Conservation (phyloP, 1,139 yeast species). For the Candida sanyaensis region DNA sequence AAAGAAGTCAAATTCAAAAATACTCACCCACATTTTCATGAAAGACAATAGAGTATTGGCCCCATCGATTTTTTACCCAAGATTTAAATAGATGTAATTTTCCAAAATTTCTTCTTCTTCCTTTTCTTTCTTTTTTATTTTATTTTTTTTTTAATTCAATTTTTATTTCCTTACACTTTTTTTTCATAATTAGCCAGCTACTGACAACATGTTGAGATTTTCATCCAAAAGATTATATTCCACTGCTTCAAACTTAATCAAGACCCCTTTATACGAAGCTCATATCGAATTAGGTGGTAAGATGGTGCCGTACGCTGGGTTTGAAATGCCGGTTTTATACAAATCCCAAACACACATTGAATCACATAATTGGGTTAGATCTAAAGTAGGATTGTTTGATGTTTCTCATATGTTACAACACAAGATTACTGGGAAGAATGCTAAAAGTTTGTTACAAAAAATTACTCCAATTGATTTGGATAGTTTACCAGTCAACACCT, state of each 20-base stretch:
- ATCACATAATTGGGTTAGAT: conserved; percentile 92
- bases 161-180: neutral
- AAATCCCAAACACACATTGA: conserved; percentile 82
- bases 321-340: conserved; percentile 90
- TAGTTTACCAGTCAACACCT: conserved; percentile 54
- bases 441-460: conserved; percentile 70
- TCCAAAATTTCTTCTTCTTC: neutral
- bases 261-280: conserved; percentile 81
- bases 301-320: conserved; percentile 95
- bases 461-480: conserved; percentile 84
- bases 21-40: neutral
- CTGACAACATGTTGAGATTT: conserved; percentile 19
- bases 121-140: neutral
- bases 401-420: conserved; percentile 98
- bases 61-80: neutral
- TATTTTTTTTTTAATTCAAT: neutral
- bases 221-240: conserved; percentile 28
- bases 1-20: neutral
- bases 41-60: neutral
- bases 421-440: conserved; percentile 64
- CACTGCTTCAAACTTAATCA: conserved; percentile 30
- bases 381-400: conserved; percentile 86
- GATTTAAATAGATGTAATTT: neutral
- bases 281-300: conserved; percentile 82
- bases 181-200: neutral